Conservation (phyloP, 75 land plant species). For the Sequoiadendron giganteum region DNA sequence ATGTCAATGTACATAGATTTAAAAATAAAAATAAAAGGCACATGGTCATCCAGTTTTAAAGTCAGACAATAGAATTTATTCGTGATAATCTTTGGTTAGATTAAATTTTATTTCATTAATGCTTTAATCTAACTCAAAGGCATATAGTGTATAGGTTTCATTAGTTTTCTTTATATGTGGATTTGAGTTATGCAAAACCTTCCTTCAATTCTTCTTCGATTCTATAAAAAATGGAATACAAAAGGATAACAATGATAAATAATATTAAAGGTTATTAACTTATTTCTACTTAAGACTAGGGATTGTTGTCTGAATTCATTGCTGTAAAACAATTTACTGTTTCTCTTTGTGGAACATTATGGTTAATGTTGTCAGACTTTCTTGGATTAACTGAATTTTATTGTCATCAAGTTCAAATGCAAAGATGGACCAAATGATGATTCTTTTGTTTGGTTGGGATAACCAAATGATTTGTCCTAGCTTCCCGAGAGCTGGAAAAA, state of each 20-base stretch:
- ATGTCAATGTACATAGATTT: no score
- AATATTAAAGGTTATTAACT: not conserved
- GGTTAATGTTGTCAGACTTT: not conserved
- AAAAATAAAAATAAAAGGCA: no score
- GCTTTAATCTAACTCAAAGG: no score
- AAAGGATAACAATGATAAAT: not conserved
- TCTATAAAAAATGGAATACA: not conserved
- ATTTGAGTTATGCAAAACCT: no score
- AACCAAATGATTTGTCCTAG: not conserved
- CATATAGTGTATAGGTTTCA: no score
- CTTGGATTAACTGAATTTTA: not conserved
- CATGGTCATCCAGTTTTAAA: no score
- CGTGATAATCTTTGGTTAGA: no score
- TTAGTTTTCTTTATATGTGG: no score
- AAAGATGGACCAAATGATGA: not conserved
- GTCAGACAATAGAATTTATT: no score
- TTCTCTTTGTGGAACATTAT: not conserved
- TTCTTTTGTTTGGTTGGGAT: not conserved
- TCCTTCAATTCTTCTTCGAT: no score
- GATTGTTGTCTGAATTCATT: not conserved
- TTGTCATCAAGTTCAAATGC: not conserved
- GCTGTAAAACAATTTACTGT: not conserved
- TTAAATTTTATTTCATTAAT: no score
- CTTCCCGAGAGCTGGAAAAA: not conserved
- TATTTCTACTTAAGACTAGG: not conserved